A percentile compares a stretch with the other conserved stretches of the same genome.
phyloP scores from a whole-genome alignment of 305 asterid genomes.

The Withania somnifera region DNA sequence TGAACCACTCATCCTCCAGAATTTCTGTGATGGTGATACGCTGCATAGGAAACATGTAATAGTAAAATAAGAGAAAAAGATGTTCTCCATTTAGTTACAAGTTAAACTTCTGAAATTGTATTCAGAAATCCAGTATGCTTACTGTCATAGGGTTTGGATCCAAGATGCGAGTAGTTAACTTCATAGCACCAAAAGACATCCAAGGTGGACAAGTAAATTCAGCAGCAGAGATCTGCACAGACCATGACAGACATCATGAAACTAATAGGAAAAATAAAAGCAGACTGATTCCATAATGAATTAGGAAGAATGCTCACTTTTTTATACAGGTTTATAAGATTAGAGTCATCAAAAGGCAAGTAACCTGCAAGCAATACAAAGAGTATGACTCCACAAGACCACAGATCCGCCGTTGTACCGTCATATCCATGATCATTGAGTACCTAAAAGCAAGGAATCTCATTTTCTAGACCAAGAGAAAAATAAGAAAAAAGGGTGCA shows the following conservation, averaged over 20 bases:
- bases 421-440: conserved; percentile 80
- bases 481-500: background rate
- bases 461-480: background rate
- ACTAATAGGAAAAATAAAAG: background rate
- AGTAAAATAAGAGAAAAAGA: background rate
- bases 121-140: conserved; percentile 8
- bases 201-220: conserved; percentile 92
- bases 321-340: conserved; percentile 69
- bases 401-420: conserved; percentile 84
- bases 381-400: conserved; percentile 97
- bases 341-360: conserved; percentile 92
- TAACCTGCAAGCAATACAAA: conserved; percentile 96
- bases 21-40: conserved; percentile 63
- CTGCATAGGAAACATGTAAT: conserved; percentile 24
- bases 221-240: conserved; percentile 58
- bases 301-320: conserved; percentile 45
- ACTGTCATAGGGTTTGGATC: conserved; percentile 78
- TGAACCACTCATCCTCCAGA: conserved; percentile 74
- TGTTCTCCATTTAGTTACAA: background rate
- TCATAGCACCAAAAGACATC: conserved; percentile 76
- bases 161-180: conserved; percentile 62
- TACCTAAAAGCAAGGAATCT: conserved; percentile 30
- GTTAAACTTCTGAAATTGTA: background rate
- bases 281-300: background rate
- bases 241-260: conserved; percentile 10